Conservation (phyloP, 176 grass and related monocot species). For the Phragmites australis region DNA sequence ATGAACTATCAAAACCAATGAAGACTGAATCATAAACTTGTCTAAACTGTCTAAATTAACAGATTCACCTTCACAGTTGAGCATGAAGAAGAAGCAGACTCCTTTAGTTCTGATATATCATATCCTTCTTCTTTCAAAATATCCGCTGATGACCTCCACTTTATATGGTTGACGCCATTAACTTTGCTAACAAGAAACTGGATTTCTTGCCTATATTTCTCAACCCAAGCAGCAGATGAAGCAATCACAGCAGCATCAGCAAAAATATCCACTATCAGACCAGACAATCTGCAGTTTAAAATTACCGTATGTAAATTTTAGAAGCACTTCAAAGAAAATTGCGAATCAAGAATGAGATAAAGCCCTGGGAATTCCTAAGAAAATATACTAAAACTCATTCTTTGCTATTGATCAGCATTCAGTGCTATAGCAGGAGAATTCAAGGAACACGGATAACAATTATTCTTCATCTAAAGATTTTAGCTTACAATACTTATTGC, state of each 20-base stretch:
- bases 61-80: conserved; percentile 67
- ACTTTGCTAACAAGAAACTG: conserved; percentile 70
- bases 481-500: neutral
- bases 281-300: conserved; percentile 76
- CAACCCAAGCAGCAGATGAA: conserved; percentile 99
- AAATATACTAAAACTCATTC: neutral
- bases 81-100: conserved; percentile 42
- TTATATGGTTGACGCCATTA: conserved; percentile 73
- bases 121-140: conserved; percentile 97
- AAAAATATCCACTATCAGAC: conserved; percentile 93
- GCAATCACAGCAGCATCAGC: conserved; percentile 79
- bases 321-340: neutral
- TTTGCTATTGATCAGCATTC: conserved; percentile 14
- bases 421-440: neutral
- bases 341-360: neutral
- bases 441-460: neutral
- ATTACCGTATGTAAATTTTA: conserved; percentile 8
- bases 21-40: neutral
- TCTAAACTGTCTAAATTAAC: conserved; percentile 14
- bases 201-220: conserved; percentile 92
- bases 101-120: conserved; percentile 57
- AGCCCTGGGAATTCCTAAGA: neutral
- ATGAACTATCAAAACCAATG: neutral
- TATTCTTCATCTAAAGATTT: conserved; percentile 17
- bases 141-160: conserved; percentile 85